Evolutionary conservation across 345 rosid species (phyloP).

Genomic region (Chamaenerion angustifolium): DNA sequence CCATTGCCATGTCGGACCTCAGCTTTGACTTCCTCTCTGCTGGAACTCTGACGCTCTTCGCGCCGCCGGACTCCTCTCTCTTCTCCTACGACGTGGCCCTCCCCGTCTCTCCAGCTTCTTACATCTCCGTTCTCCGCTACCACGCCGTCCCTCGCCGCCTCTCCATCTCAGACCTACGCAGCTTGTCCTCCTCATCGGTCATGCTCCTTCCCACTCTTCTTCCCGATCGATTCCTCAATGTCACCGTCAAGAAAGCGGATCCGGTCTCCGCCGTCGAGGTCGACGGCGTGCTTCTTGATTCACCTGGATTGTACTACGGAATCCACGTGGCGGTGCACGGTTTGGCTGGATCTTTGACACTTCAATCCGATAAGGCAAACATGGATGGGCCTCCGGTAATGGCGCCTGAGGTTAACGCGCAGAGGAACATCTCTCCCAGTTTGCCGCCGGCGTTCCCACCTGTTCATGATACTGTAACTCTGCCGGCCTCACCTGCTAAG

Average conservation of each 20-base stretch:
- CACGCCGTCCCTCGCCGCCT: conserved; percentile 30
- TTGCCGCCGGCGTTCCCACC: no score
- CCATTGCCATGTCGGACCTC: conserved; percentile 36
- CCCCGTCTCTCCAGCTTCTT: conserved; percentile 13
- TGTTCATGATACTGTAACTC: no score
- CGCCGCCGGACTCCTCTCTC: conserved; percentile 29
- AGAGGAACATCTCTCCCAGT: no score
- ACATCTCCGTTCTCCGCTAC: conserved; percentile 30
- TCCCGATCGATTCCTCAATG: conserved; percentile 17
- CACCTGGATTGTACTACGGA: conserved; percentile 28
- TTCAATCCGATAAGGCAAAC: neutral
- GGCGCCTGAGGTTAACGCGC: no score
- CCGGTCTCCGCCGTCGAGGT: conserved; percentile 5
- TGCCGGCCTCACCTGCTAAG: no score
- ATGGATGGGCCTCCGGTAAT: no score
- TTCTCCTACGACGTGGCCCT: conserved; percentile 35
- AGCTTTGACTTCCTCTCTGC: conserved; percentile 32
- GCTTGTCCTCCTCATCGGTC: conserved; percentile 4
- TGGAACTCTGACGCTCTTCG: conserved; percentile 25
- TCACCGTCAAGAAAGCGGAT: conserved; percentile 6
- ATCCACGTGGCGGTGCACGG: conserved; percentile 28
- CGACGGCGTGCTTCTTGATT: conserved; percentile 15
- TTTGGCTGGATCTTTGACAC: conserved; percentile 9
- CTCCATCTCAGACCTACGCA: conserved; percentile 20
- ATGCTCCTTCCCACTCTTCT: conserved; percentile 22